Percentiles rank a stretch among this genome's conserved stretches.
Evolutionary conservation across 148 eudicot species (phyloP).

Genomic region (Limonium bicolor): DNA sequence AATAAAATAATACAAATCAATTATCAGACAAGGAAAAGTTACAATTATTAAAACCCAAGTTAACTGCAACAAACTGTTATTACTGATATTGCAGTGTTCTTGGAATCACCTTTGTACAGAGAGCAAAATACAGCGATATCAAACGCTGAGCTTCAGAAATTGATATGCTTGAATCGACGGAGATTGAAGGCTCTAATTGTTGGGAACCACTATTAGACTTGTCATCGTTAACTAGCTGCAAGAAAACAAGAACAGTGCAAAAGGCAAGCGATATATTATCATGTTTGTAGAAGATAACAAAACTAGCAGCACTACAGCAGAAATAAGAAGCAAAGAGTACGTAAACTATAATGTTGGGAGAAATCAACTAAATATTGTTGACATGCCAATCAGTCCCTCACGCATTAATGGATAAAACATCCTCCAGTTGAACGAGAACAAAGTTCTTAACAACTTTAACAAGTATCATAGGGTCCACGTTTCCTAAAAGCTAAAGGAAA

Average conservation of each 20-base stretch:
- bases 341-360: neutral
- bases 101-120: slow-evolving; percentile 65
- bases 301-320: slow-evolving; percentile 25
- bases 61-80: neutral
- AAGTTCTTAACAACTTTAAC: neutral
- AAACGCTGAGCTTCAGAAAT: slow-evolving; percentile 66
- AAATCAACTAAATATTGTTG: neutral
- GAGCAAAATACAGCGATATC: slow-evolving; percentile 80
- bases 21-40: neutral
- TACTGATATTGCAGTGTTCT: neutral
- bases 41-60: neutral
- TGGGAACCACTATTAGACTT: slow-evolving; percentile 66
- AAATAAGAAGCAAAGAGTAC: neutral
- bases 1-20: neutral
- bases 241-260: neutral
- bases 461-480: neutral
- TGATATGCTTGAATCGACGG: slow-evolving; percentile 38
- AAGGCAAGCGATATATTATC: neutral
- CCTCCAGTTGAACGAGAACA: neutral
- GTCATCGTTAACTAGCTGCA: slow-evolving; percentile 53
- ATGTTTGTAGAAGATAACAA: no score
- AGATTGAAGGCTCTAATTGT: slow-evolving; percentile 35
- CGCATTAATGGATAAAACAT: neutral
- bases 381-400: neutral
- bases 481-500: neutral